Percentiles rank a stretch among this genome's conserved stretches.
These are phyloP conservation scores for Sparassis latifolia DNA, from an alignment of 1,284 basidiomycete species.

Conservation along the genomic window DNA sequence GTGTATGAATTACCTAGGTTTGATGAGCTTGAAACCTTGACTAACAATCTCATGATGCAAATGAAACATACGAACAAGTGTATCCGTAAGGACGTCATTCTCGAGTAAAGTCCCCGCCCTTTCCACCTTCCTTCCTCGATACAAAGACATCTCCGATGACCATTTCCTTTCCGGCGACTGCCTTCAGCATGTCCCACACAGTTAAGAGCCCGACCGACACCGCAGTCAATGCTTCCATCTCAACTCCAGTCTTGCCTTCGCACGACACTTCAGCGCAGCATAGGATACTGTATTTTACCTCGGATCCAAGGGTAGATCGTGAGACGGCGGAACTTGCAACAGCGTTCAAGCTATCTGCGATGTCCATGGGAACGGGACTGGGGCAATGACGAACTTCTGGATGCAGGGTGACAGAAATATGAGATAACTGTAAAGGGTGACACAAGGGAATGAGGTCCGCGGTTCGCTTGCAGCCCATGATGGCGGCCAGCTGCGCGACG, in stretches of 20 bases:
- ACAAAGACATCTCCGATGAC: slow-evolving; percentile 65
- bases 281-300: slow-evolving; percentile 40
- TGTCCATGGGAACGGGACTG: neutral
- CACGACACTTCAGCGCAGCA: slow-evolving; percentile 67
- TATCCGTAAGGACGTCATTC: neutral
- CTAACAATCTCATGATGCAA: no score
- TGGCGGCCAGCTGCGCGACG: slow-evolving; percentile 77
- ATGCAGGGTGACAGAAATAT: slow-evolving; percentile 57
- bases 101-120: slow-evolving; percentile 57
- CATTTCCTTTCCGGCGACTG: slow-evolving; percentile 83
- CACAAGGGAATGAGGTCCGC: slow-evolving; percentile 81
- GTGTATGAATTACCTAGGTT: no score
- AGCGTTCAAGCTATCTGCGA: slow-evolving; percentile 16
- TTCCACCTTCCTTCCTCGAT: slow-evolving; percentile 65
- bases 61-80: no score
- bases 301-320: neutral
- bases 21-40: no score
- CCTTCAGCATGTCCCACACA: slow-evolving; percentile 92
- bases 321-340: slow-evolving; percentile 1
- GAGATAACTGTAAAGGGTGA: slow-evolving; percentile 70
- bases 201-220: slow-evolving; percentile 77
- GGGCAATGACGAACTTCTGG: slow-evolving; percentile 30
- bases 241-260: slow-evolving; percentile 80
- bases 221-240: slow-evolving; percentile 91
- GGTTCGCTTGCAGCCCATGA: slow-evolving; percentile 84